Percentiles rank a stretch among this genome's conserved stretches.
phyloP scores from a whole-genome alignment of 2,329 filamentous ascomycete genomes.

The Diatrype stigma region DNA sequence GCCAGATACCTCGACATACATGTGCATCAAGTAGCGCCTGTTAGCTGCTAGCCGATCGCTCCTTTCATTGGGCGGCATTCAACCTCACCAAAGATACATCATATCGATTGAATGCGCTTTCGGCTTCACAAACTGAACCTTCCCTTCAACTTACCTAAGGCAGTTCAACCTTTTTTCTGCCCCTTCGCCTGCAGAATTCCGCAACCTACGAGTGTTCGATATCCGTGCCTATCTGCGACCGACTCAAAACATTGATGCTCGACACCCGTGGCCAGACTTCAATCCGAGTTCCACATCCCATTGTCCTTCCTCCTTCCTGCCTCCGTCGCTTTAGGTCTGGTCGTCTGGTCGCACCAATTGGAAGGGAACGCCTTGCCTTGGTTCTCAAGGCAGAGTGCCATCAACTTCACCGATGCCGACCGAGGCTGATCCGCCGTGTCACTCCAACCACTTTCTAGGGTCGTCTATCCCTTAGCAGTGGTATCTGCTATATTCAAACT shows the following conservation, averaged over 20 bases:
- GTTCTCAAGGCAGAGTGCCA: constrained; percentile 20
- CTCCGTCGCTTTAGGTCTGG: not conserved
- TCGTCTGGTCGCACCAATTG: not conserved
- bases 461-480: constrained; percentile 42
- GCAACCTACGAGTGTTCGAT: too few relatives aligned
- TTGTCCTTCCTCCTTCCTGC: not conserved
- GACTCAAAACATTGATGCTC: too few relatives aligned
- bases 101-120: constrained; percentile 1
- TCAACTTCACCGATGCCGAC: constrained; percentile 38
- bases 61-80: not conserved
- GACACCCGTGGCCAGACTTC: too few relatives aligned
- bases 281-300: not conserved
- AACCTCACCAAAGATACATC: not conserved
- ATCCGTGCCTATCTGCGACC: too few relatives aligned
- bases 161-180: not conserved
- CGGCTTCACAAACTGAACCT: not conserved
- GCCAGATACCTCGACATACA: too few relatives aligned
- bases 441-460: constrained; percentile 34
- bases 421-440: constrained; percentile 36
- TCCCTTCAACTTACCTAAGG: not conserved
- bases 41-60: not conserved
- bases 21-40: not conserved
- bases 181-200: not conserved
- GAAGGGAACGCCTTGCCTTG: constrained; percentile 7
- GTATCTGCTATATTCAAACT: constrained; percentile 11